phyloP scores from a whole-genome alignment of 441 rosid species.

The Erodium trifolium region DNA sequence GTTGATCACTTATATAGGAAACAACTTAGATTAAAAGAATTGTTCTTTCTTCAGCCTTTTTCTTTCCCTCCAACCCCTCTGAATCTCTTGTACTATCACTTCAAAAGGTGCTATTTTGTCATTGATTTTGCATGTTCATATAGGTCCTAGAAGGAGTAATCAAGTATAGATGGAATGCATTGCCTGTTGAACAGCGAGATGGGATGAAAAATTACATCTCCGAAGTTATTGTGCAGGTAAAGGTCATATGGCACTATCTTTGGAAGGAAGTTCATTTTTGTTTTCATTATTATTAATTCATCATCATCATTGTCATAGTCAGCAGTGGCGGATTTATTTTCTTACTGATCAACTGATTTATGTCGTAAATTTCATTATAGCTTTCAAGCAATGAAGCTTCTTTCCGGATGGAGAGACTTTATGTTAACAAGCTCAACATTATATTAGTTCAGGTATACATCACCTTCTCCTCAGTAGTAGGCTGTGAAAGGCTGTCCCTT shows the following conservation, averaged over 20 bases:
- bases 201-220: constrained; percentile 99
- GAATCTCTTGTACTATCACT: background rate
- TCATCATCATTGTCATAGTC: background rate
- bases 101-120: background rate
- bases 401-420: constrained; percentile 76
- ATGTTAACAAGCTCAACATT: constrained; percentile 90
- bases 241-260: background rate
- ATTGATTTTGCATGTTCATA: constrained; percentile 11
- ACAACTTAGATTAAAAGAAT: background rate
- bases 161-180: constrained; percentile 98
- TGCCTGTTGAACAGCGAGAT: constrained; percentile 96
- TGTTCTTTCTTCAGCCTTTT: background rate
- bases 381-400: constrained; percentile 89
- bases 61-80: background rate
- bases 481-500: background rate
- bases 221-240: constrained; percentile 98
- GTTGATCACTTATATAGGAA: background rate
- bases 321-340: background rate
- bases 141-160: constrained; percentile 99
- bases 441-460: constrained; percentile 87
- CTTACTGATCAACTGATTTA: background rate
- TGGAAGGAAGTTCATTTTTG: background rate
- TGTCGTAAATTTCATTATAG: constrained; percentile 28
- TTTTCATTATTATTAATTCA: background rate
- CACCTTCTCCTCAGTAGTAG: background rate